Conservation (phyloP, 495 filamentous ascomycete species). For the Podospora pseudoanserina region DNA sequence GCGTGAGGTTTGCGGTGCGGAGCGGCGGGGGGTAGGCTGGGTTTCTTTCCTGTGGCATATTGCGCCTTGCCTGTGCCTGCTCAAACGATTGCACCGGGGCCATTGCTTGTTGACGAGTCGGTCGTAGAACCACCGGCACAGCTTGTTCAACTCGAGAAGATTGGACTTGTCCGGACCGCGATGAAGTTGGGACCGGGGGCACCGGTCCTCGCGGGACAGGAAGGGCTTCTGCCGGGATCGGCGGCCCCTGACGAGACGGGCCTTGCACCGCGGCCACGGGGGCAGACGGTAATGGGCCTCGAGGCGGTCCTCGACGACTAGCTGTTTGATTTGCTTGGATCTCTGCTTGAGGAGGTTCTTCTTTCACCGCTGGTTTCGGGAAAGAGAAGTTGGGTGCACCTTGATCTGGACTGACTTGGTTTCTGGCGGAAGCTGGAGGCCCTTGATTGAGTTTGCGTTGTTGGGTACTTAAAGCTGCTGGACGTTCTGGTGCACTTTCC, state of each 20-base stretch:
- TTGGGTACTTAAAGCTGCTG: background rate
- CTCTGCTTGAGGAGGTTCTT: background rate
- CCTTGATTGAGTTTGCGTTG: background rate
- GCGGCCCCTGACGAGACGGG: background rate
- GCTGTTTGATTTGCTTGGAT: background rate
- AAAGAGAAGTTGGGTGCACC: constrained; percentile 11
- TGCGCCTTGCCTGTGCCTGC: background rate
- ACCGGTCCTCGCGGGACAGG: background rate
- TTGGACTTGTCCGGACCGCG: background rate
- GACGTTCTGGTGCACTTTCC: background rate
- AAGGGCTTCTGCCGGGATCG: background rate
- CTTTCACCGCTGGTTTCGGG: background rate
- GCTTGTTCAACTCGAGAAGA: background rate
- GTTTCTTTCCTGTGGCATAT: background rate
- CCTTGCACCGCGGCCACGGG: background rate
- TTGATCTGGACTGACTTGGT: constrained; percentile 2
- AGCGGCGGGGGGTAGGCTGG: background rate
- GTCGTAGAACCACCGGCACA: background rate
- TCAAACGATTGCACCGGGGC: background rate
- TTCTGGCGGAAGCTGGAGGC: background rate
- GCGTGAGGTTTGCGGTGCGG: background rate
- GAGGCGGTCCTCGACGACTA: background rate
- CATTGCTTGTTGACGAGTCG: background rate
- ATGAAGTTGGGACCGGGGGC: constrained; percentile 3
- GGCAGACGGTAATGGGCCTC: background rate